These are phyloP conservation scores for Zopfia rhizophila DNA, from an alignment of 2,329 filamentous ascomycete genomes.

Conservation along the genomic window DNA sequence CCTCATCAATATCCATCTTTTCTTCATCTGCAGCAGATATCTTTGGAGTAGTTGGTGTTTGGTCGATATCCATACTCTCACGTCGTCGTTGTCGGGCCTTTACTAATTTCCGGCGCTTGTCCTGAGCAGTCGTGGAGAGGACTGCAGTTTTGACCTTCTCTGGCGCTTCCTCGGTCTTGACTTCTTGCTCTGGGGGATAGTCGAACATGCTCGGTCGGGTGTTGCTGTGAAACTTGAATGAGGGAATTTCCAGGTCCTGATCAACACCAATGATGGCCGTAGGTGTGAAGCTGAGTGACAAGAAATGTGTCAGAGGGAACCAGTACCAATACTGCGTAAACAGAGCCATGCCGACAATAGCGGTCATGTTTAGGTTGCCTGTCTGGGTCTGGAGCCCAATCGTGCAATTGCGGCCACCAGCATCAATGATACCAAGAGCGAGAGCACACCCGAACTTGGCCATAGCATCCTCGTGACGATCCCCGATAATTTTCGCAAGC, in stretches of 20 bases:
- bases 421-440: slow-evolving; percentile 96
- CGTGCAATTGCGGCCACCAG: slow-evolving; percentile 96
- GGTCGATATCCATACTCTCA: slow-evolving; percentile 96
- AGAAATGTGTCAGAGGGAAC: slow-evolving; percentile 98
- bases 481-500: slow-evolving; percentile 90
- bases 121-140: slow-evolving; percentile 94
- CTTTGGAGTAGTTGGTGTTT: slow-evolving; percentile 79
- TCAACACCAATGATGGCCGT: slow-evolving; percentile 96
- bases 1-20: slow-evolving; percentile 81
- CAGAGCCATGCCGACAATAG: slow-evolving; percentile 96
- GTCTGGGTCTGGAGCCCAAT: slow-evolving; percentile 98
- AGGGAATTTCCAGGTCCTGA: slow-evolving; percentile 90
- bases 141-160: slow-evolving; percentile 96
- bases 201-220: slow-evolving; percentile 96
- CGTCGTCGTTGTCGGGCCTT: slow-evolving; percentile 90
- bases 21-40: slow-evolving; percentile 69
- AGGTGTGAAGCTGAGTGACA: slow-evolving; percentile 95
- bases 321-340: slow-evolving; percentile 99
- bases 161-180: slow-evolving; percentile 92
- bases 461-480: slow-evolving; percentile 98
- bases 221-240: slow-evolving; percentile 95
- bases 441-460: slow-evolving; percentile 97
- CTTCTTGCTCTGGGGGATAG: slow-evolving; percentile 95
- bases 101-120: slow-evolving; percentile 91
- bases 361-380: slow-evolving; percentile 98